Evolutionary conservation across 2,329 filamentous ascomycete species (phyloP).

Genomic region (Aspergillus floridensis): DNA sequence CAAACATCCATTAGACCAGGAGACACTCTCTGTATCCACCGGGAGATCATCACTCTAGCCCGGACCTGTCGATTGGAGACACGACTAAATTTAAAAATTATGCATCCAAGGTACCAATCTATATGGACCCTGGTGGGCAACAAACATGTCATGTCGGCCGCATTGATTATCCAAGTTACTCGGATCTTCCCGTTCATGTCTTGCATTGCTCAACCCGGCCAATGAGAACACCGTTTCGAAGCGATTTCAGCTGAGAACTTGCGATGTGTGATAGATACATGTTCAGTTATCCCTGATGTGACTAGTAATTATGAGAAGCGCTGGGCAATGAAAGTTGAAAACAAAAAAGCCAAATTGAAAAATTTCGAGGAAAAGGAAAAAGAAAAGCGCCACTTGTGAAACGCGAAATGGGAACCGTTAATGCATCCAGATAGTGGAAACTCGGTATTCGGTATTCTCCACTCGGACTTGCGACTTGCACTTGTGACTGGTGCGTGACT

Average conservation of each 20-base stretch:
- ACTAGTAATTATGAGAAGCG: not conserved
- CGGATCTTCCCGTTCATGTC: slow-evolving; percentile 27
- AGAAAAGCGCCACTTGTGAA: not conserved
- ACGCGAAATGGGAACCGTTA: slow-evolving; percentile 13
- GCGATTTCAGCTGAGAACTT: slow-evolving; percentile 10
- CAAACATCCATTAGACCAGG: not conserved
- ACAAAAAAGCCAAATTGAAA: slow-evolving; percentile 4
- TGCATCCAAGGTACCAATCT: slow-evolving; percentile 21
- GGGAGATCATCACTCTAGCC: slow-evolving; percentile 25
- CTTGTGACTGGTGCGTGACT: slow-evolving; percentile 14
- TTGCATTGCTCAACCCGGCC: slow-evolving; percentile 17
- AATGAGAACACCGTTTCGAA: slow-evolving; percentile 8
- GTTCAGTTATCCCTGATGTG: slow-evolving; percentile 7
- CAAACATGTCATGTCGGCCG: slow-evolving; percentile 22
- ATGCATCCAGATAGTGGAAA: slow-evolving; percentile 13
- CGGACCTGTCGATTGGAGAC: slow-evolving; percentile 23
- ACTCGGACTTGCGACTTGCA: not conserved
- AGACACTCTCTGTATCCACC: slow-evolving; percentile 12
- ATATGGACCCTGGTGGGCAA: slow-evolving; percentile 14
- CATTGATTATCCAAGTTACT: slow-evolving; percentile 16
- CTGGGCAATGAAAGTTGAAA: slow-evolving; percentile 4
- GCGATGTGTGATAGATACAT: slow-evolving; percentile 15
- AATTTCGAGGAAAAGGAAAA: not conserved
- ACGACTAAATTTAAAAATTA: slow-evolving; percentile 14
- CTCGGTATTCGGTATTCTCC: slow-evolving; percentile 7